phyloP scores from a whole-genome alignment of 306 rosid genomes.

The Gleditsia sinensis region DNA sequence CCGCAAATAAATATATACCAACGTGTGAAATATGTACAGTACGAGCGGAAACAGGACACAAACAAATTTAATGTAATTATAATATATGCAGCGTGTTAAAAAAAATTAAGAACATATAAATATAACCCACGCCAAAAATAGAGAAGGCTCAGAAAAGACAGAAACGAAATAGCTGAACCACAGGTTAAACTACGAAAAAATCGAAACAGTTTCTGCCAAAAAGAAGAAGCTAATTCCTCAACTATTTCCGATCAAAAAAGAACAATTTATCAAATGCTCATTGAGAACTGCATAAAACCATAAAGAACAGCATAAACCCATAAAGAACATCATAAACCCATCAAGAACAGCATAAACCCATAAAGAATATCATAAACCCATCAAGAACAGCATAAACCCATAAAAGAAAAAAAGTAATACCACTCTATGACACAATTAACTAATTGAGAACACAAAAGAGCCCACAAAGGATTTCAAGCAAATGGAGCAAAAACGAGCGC shows the following conservation, averaged over 20 bases:
- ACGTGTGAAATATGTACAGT: not conserved
- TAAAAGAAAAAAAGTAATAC: not conserved
- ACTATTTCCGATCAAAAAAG: not conserved
- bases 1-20: not conserved
- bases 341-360: no score
- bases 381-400: not conserved
- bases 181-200: not conserved
- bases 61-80: not conserved
- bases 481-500: not conserved
- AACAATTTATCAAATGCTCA: not conserved
- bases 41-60: not conserved
- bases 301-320: not conserved
- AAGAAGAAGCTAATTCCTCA: not conserved
- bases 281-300: not conserved
- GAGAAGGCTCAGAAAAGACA: not conserved
- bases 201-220: not conserved
- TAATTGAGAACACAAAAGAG: conserved; percentile 23
- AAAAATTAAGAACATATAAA: conserved; percentile 18
- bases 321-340: no score
- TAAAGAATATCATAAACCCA: no score
- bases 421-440: conserved; percentile 35
- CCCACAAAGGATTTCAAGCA: not conserved
- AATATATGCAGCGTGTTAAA: not conserved
- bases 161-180: not conserved
- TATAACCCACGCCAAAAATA: conserved; percentile 15